Evolutionary conservation across 2,329 filamentous ascomycete species (phyloP), one percentile per base, ranked within the genome.

Genomic region (Cryphonectria carpinicola): DNA sequence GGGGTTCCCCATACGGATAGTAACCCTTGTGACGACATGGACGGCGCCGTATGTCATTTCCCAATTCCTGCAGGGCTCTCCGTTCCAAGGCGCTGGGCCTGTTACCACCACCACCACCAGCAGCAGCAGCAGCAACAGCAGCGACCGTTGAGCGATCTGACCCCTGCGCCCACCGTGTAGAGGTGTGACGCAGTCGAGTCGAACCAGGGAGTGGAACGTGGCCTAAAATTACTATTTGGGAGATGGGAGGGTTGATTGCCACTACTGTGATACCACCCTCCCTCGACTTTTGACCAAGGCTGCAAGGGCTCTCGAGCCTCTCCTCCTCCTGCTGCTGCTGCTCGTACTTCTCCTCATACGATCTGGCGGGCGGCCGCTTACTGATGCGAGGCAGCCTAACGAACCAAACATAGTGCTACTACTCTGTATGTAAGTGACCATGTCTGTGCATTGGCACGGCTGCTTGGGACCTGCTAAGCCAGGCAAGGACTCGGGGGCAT

Each of bases 81-180:
- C n/a, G 28, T 58, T 58, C 54, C 54, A 58, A 58, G 54, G 54
- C 25, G 28, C 13, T 19, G 54, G 54, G 54, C 54, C 52, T 56
- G 52, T 28, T 10, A 28, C 52, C 52, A 28, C n/a, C 52, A 56
- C 25, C 52, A 54, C 49, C 19, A n/a, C 22, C 52, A 56, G 13
- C 25, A 13, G n/a, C 46, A 8, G 4, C 46, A n/a, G 19, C 46
- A 52, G 19, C 22, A 46, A 3, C 17, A 46, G 19, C 19, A 25
- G 19, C 46, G 46, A n/a, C 19, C 46, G 28, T 32, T 32, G n/a
- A n/a, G 19, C 22, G 10, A 10, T n/a, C 19, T 39, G 37, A 13
- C 37, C 37, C 37, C 37, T 39, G 10, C 37, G 41, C 17, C 41
- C 14, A 43, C 41, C 14, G 13, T 43, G 3, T 43, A 10, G 46